Evolutionary conservation across 1,284 basidiomycete genomes (phyloP).

Genomic region (Singerocomus rubriflavus): DNA sequence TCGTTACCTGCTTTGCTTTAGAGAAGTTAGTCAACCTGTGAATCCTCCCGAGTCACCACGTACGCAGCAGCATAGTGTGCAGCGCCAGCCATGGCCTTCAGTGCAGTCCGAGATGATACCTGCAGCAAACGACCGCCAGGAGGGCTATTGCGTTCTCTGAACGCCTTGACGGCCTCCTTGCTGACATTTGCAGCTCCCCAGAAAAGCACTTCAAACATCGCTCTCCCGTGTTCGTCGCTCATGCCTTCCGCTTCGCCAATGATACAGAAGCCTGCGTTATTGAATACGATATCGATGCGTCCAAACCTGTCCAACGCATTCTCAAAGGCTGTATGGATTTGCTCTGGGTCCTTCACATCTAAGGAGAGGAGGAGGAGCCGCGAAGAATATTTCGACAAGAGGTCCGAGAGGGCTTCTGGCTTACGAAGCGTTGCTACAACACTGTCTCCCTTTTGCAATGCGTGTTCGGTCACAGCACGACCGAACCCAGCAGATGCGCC

Average conservation of each 20-base stretch:
- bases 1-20: conserved; percentile 27
- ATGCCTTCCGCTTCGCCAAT: conserved; percentile 32
- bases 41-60: conserved; percentile 7
- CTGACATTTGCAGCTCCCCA: conserved; percentile 37
- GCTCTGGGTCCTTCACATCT: conserved; percentile 24
- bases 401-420: conserved; percentile 17
- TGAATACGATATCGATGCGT: conserved; percentile 34
- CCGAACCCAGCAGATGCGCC: conserved; percentile 28
- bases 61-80: conserved; percentile 32
- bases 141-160: conserved; percentile 37
- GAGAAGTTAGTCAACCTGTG: conserved; percentile 1
- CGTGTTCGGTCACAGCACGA: conserved; percentile 26
- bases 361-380: conserved; percentile 40
- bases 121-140: conserved; percentile 34
- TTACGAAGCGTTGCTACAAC: conserved; percentile 26
- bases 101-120: conserved; percentile 18
- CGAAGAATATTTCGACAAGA: conserved; percentile 30
- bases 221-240: conserved; percentile 31
- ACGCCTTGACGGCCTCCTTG: conserved; percentile 34
- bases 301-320: conserved; percentile 27
- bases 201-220: conserved; percentile 35
- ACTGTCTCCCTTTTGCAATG: conserved; percentile 23
- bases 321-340: conserved; percentile 24
- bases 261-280: conserved; percentile 29
- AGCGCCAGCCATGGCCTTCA: conserved; percentile 15